Percentiles rank a stretch among this genome's conserved stretches.
phyloP scores from a whole-genome alignment of 2,329 filamentous ascomycete species.

The Harringtonia lauricola region DNA sequence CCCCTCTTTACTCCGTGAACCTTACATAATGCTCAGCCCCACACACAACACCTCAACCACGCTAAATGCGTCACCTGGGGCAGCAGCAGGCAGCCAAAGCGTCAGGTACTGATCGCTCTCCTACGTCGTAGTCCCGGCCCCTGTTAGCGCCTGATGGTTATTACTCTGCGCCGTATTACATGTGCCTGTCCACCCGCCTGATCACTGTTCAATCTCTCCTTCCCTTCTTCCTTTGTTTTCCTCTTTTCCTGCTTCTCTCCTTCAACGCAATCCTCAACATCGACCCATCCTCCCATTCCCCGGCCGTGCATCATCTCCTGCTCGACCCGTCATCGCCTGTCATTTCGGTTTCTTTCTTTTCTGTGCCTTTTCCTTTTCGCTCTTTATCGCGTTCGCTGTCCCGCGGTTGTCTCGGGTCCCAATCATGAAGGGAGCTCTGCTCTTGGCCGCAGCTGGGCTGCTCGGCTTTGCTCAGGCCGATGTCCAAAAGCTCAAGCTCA shows the following conservation, averaged over 20 bases:
- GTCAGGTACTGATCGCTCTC: not conserved
- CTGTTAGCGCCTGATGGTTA: not conserved
- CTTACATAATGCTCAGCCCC: too few relatives aligned
- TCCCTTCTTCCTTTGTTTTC: not conserved
- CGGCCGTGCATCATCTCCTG: slow-evolving; percentile 4
- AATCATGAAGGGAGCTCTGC: slow-evolving; percentile 76
- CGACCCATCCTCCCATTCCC: not conserved
- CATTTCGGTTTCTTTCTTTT: not conserved
- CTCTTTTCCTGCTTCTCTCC: not conserved
- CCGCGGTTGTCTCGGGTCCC: slow-evolving; percentile 16
- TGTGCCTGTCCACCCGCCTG: not conserved
- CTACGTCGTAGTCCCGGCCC: too few relatives aligned
- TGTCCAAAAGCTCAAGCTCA: slow-evolving; percentile 92
- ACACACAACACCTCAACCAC: too few relatives aligned
- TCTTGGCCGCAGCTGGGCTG: slow-evolving; percentile 65
- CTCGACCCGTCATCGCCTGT: slow-evolving; percentile 3
- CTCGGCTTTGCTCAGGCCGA: slow-evolving; percentile 73
- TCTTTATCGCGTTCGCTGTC: not conserved
- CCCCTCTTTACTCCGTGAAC: too few relatives aligned
- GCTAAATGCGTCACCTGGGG: too few relatives aligned
- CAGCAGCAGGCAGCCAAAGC: not conserved
- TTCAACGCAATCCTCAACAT: not conserved
- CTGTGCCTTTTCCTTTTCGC: not conserved
- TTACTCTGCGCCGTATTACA: not conserved
- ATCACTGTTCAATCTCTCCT: not conserved